Percentiles rank a stretch among this genome's conserved stretches.
Conservation (phyloP, 768 basidiomycete species). For the Sutorius australiensis region DNA sequence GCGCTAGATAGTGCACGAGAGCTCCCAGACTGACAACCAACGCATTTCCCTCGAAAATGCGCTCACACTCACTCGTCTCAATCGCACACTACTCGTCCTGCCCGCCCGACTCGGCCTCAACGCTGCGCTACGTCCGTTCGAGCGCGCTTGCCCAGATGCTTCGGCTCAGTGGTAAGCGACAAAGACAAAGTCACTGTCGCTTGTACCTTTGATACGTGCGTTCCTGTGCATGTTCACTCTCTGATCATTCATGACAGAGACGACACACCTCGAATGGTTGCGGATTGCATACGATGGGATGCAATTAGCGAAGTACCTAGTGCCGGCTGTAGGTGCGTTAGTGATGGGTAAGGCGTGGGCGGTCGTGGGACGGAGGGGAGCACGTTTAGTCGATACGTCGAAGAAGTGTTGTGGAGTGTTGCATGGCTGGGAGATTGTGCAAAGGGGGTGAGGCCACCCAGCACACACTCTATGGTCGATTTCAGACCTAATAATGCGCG, state of each 20-base stretch:
- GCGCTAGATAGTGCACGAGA: too few species aligned
- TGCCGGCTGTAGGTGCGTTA: conserved; percentile 69
- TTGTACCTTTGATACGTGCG: conserved; percentile 43
- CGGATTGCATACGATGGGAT: conserved; percentile 48
- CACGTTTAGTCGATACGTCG: conserved; percentile 70
- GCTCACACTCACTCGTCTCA: conserved; percentile 65
- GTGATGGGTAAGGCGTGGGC: conserved; percentile 54
- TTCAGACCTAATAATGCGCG: too few species aligned
- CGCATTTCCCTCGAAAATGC: conserved; percentile 86
- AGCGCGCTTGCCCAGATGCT: conserved; percentile 44
- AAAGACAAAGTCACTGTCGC: conserved; percentile 53
- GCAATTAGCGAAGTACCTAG: conserved; percentile 42
- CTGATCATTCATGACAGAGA: conserved; percentile 42
- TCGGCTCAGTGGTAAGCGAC: conserved; percentile 44
- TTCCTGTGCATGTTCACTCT: conserved; percentile 67
- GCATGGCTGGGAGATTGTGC: conserved; percentile 48
- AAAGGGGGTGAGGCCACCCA: conserved; percentile 46
- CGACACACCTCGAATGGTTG: conserved; percentile 32
- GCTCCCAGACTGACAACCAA: too few species aligned
- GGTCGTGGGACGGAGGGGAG: conserved; percentile 71
- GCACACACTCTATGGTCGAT: too few species aligned
- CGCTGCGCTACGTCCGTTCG: conserved; percentile 58
- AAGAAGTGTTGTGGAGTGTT: conserved; percentile 64
- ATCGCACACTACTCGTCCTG: conserved; percentile 75
- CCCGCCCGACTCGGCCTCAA: conserved; percentile 63